A percentile compares a stretch with the other conserved stretches of the same genome.
Conservation (phyloP, 306 rosid genomes). For the Cicer judaicum region DNA sequence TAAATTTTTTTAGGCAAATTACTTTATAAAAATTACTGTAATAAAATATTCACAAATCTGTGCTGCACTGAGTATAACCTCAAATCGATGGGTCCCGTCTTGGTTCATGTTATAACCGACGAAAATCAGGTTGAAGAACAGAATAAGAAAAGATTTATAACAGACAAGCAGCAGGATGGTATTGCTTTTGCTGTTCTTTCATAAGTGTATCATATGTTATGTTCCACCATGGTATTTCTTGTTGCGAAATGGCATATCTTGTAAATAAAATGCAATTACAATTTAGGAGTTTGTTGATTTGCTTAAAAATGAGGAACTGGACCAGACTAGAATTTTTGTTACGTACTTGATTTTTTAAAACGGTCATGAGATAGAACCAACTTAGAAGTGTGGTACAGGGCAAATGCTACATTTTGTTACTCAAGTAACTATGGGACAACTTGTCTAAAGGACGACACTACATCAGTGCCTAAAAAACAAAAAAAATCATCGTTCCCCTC, state of each 20-base stretch:
- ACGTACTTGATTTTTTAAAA: neutral
- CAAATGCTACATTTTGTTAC: neutral
- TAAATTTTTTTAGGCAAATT: too few species aligned
- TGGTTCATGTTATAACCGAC: conserved; percentile 86
- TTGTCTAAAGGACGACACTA: neutral
- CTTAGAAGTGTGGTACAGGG: neutral
- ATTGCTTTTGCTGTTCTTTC: conserved; percentile 29
- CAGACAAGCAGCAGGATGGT: conserved; percentile 57
- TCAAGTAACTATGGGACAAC: neutral
- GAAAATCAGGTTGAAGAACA: conserved; percentile 63
- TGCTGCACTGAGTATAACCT: too few species aligned
- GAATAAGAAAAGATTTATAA: conserved; percentile 45
- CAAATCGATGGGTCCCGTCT: conserved; percentile 96
- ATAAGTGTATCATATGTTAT: conserved; percentile 19
- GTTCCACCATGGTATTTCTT: conserved; percentile 27
- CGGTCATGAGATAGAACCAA: neutral
- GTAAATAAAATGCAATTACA: conserved; percentile 14
- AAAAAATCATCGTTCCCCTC: neutral
- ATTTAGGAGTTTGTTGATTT: neutral
- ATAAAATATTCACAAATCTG: too few species aligned
- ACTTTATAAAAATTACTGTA: too few species aligned
- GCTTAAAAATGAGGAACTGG: neutral
- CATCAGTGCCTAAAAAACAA: neutral
- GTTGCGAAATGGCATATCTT: neutral
- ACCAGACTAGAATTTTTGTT: neutral